Conservation (phyloP, 305 asterid species). For the Fraxinus ornus region DNA sequence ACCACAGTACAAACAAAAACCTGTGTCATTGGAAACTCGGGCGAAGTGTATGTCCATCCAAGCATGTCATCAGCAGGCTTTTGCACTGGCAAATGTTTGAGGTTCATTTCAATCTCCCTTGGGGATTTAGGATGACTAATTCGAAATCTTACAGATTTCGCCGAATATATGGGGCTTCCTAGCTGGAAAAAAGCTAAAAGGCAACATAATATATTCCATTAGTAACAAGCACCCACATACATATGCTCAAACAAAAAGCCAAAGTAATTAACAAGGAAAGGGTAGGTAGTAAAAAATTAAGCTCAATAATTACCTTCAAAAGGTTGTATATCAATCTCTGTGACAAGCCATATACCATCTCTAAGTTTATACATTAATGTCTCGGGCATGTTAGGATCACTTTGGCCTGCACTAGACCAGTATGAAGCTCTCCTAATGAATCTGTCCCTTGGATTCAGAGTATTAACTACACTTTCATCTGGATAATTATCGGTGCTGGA, state of each 20-base stretch:
- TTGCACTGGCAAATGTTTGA: slow-evolving; percentile 37
- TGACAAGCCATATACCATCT: slow-evolving; percentile 63
- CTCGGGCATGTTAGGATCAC: slow-evolving; percentile 69
- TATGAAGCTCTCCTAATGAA: slow-evolving; percentile 53
- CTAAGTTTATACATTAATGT: slow-evolving; percentile 62
- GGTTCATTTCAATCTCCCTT: slow-evolving; percentile 33
- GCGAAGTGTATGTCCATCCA: slow-evolving; percentile 77
- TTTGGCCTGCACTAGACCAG: slow-evolving; percentile 92
- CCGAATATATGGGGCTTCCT: slow-evolving; percentile 70
- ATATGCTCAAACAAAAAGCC: neutral
- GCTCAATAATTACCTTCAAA: slow-evolving; percentile 60
- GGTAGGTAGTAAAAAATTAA: neutral
- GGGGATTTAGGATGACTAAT: slow-evolving; percentile 59
- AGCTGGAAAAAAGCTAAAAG: slow-evolving; percentile 70
- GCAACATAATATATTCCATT: slow-evolving; percentile 19
- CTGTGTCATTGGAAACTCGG: slow-evolving; percentile 67
- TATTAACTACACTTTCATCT: slow-evolving; percentile 63
- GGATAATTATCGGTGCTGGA: slow-evolving; percentile 87
- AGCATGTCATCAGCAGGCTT: slow-evolving; percentile 70
- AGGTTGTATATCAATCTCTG: slow-evolving; percentile 72
- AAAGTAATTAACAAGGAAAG: neutral
- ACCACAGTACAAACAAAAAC: slow-evolving; percentile 28
- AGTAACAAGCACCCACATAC: slow-evolving; percentile 10
- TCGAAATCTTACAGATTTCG: slow-evolving; percentile 65
- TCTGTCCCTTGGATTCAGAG: slow-evolving; percentile 65